Conservation (phyloP, 2,329 filamentous ascomycete genomes). For the Tothia fuscella region DNA sequence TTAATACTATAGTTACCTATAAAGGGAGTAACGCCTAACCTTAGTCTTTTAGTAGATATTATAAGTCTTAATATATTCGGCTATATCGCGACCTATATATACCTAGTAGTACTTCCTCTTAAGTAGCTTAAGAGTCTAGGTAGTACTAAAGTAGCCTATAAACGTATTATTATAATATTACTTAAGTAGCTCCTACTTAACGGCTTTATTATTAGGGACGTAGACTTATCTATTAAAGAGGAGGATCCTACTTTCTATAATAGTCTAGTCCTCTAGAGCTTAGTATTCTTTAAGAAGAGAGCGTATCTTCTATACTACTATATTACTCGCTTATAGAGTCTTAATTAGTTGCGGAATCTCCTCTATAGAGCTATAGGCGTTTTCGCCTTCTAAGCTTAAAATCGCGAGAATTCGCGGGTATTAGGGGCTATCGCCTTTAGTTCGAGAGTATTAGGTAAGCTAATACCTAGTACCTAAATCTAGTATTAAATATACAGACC, state of each 20-base stretch:
- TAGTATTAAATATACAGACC: too few relatives aligned
- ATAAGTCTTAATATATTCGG: constrained; percentile 15
- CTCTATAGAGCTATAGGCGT: background rate
- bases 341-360: background rate
- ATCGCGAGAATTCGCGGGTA: too few relatives aligned
- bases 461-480: too few relatives aligned
- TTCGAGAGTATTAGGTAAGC: too few relatives aligned
- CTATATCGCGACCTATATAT: constrained; percentile 15
- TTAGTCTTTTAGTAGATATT: constrained; percentile 10
- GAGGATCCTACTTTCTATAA: background rate
- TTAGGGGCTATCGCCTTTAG: too few relatives aligned
- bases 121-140: constrained; percentile 1
- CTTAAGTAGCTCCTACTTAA: background rate
- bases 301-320: background rate
- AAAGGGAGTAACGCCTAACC: background rate
- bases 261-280: background rate
- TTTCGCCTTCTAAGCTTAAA: background rate
- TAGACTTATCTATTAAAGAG: background rate
- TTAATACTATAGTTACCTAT: constrained; percentile 11
- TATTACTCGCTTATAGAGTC: background rate
- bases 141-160: constrained; percentile 3
- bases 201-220: background rate
- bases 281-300: too few relatives aligned
- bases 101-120: constrained; percentile 3
- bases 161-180: constrained; percentile 4